Evolutionary conservation across 345 rosid genomes (phyloP).

Genomic region (Barbarea vulgaris): DNA sequence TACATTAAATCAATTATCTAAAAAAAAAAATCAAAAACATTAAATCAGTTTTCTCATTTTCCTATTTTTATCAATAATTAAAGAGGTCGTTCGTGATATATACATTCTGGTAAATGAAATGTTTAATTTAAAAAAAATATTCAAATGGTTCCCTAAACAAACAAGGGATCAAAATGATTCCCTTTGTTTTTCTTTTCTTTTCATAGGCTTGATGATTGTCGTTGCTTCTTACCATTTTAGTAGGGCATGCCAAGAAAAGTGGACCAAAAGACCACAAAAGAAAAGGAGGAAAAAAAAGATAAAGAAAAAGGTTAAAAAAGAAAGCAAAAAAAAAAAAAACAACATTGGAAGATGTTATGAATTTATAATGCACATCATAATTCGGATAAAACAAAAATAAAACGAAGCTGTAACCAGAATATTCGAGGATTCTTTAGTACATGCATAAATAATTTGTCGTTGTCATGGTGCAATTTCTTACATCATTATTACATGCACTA

Average conservation of each 20-base stretch:
- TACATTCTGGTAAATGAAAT: slow-evolving; percentile 17
- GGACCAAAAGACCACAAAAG: slow-evolving; percentile 44
- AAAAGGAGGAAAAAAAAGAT: background rate
- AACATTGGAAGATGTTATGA: slow-evolving; percentile 29
- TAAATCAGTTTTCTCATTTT: too few relatives aligned
- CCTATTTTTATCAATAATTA: background rate
- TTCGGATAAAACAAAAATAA: slow-evolving; percentile 26
- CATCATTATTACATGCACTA: background rate
- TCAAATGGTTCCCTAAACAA: slow-evolving; percentile 8
- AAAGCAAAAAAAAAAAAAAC: slow-evolving; percentile 7
- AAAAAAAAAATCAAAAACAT: too few relatives aligned
- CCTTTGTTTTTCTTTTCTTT: slow-evolving; percentile 4
- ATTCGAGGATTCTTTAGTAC: slow-evolving; percentile 26
- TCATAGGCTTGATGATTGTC: slow-evolving; percentile 39
- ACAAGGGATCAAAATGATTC: slow-evolving; percentile 26
- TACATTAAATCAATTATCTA: background rate
- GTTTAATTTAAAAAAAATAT: background rate
- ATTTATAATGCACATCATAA: slow-evolving; percentile 6
- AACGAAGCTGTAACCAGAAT: slow-evolving; percentile 15
- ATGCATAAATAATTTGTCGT: slow-evolving; percentile 22
- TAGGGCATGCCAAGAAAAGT: slow-evolving; percentile 41
- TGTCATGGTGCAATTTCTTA: slow-evolving; percentile 23
- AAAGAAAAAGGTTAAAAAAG: slow-evolving; percentile 11
- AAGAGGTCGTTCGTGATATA: background rate
- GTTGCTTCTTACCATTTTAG: slow-evolving; percentile 34